phyloP scores from a whole-genome alignment of 768 basidiomycete species.

The Pleurotus platypus region DNA sequence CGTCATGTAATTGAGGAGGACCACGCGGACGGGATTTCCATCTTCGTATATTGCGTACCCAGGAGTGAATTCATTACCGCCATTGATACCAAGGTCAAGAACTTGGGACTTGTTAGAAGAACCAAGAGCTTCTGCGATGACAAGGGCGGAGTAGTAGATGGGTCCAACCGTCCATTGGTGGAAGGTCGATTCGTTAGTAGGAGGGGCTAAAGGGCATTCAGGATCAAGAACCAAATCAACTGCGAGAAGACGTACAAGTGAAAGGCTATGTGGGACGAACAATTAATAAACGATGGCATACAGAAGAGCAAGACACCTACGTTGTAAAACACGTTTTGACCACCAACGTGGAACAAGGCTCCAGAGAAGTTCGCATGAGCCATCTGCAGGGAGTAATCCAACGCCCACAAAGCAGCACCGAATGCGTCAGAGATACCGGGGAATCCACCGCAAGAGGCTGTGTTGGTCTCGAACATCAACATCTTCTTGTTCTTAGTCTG shows the following conservation, averaged over 20 bases:
- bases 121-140: slow-evolving; percentile 71
- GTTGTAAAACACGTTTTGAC: slow-evolving; percentile 67
- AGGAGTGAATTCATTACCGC: slow-evolving; percentile 53
- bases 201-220: slow-evolving; percentile 27
- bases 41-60: slow-evolving; percentile 76
- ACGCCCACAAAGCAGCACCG: slow-evolving; percentile 61
- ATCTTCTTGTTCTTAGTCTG: slow-evolving; percentile 41
- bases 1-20: slow-evolving; percentile 70
- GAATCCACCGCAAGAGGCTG: slow-evolving; percentile 68
- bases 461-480: slow-evolving; percentile 72
- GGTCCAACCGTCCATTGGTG: slow-evolving; percentile 74
- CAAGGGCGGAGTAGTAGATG: slow-evolving; percentile 69
- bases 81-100: slow-evolving; percentile 57
- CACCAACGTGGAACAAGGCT: slow-evolving; percentile 58
- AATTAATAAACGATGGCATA: slow-evolving; percentile 20
- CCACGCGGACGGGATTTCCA: slow-evolving; percentile 54
- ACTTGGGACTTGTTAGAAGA: slow-evolving; percentile 60
- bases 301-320: slow-evolving; percentile 28
- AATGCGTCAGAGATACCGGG: slow-evolving; percentile 60
- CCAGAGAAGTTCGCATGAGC: slow-evolving; percentile 55
- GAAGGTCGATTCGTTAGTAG: slow-evolving; percentile 51
- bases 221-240: not conserved
- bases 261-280: slow-evolving; percentile 48
- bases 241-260: slow-evolving; percentile 43
- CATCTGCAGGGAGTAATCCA: slow-evolving; percentile 64